Evolutionary conservation across 2,329 filamentous ascomycete species (phyloP), one percentile per base, ranked within the genome.

Genomic region (Nannizziopsis barbatae): DNA sequence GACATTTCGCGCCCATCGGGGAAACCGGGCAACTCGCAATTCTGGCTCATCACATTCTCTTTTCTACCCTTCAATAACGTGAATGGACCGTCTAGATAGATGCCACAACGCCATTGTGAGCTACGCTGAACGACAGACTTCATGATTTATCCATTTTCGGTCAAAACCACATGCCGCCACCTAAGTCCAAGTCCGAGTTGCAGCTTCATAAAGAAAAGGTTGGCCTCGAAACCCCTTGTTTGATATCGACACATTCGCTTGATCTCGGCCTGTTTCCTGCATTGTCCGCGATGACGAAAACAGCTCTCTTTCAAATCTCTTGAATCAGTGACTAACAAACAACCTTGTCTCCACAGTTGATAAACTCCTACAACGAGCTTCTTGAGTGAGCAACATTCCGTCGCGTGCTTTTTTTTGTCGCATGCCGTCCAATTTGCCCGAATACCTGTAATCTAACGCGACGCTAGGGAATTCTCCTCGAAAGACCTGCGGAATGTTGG

Each of bases 321-420:
- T 45, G 44, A 22, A 14, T 42, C 33, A 30, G 32, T 48, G 15
- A 32, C 44, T 47, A 10, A 47, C 40, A 32, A 33, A 43, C 45
- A 38, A 33, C n/a, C 56, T 44, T 39, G 39, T 32, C 22, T 42
- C 30, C 18, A 64, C 67, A 95, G 89, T 89, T 98, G 74, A 87
- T 89, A 65, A 86, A 83, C 69, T 96, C 92, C 58, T 98, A 98
- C 72, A 86, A 94, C 73, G 85, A 94, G 71, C 79, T 98, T 61
- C 80, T 98, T 61, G 84, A 93, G 87, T 94, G 80, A 70, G 84
- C 71, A 47, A 42, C 42, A 39, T 38, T 45, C n/a, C 46, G 35
- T 20, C 14, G 22, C 22, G 22, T 27, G 22, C 22, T 27, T 20
- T 6, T 38, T 39, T 12, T 32, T 33, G 42, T 7, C 37, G 20